Evolutionary conservation across 176 grass and related monocot species (phyloP), one percentile per base, ranked within the genome.

Genomic region (Raddia distichophylla): DNA sequence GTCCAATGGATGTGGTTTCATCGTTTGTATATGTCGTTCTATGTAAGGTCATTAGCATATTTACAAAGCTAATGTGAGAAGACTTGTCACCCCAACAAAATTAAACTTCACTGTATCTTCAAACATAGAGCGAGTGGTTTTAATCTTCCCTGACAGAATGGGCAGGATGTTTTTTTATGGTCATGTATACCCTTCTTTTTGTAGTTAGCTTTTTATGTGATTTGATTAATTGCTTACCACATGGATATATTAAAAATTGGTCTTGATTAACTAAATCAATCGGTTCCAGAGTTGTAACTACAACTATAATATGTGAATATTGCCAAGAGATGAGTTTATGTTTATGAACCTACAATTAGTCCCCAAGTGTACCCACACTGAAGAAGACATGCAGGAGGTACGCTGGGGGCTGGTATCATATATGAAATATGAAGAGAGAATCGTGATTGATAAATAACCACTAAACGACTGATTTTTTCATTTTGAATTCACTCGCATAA

Each of bases 181-280:
- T 32, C 27, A 19, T 17, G 11, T 40, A n/a, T 37, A 27, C 27
- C 27, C 27, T 1, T 18, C 16, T 12, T 17, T 34, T 22, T 4
- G 19, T 20, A 69, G 8, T 71, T 60, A 18, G 10, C 20, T 2
- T 73, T 73, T 5, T 18, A 15, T 75, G 74, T 18, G 2, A 34
- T 61, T 51, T 56, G 42, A 62, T 56, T 75, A 62, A 77, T 57
- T 19, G 8, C 27, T 63, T 8, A 71, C 22, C 3, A 58, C 22
- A 17, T 68, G 35, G 49, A 44, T 54, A 56, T 18, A 74, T 71
- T 77, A 65, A 73, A 27, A 71, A 72, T 79, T 79, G 6, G 8
- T 32, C 66, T 81, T 44, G 61, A 33, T 16, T 83, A 48, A 69
- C 15, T 33, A 17, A 34, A 50, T 51, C 8, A 79, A 56, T 14